These are phyloP conservation scores for Stenocarpella maydis DNA, from an alignment of 2,329 filamentous ascomycete species.

Conservation along the genomic window DNA sequence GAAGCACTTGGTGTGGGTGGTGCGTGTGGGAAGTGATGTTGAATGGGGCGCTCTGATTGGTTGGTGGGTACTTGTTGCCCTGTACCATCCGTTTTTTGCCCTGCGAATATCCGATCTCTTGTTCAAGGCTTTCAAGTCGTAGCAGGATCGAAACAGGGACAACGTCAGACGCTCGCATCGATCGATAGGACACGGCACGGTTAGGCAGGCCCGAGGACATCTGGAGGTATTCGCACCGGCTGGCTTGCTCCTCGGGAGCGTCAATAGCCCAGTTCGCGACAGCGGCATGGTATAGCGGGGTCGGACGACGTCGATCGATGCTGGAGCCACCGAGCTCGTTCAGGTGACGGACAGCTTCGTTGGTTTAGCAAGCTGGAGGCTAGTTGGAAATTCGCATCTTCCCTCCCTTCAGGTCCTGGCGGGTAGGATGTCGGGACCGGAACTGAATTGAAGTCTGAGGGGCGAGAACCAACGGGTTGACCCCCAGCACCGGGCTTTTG, in stretches of 20 bases:
- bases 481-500: not conserved
- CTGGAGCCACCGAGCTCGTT: not conserved
- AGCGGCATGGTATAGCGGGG: not conserved
- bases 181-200: constrained; percentile 61
- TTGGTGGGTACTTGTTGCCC: too few relatives aligned
- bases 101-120: too few relatives aligned
- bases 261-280: not conserved
- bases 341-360: too few relatives aligned
- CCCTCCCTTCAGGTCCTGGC: not conserved
- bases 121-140: too few relatives aligned
- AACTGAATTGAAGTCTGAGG: not conserved
- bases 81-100: too few relatives aligned
- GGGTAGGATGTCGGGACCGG: not conserved
- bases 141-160: constrained; percentile 60
- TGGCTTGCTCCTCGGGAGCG: not conserved
- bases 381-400: not conserved
- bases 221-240: constrained; percentile 41
- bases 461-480: not conserved
- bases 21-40: too few relatives aligned
- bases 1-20: too few relatives aligned
- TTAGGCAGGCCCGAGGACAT: constrained; percentile 49
- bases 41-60: too few relatives aligned
- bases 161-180: constrained; percentile 59
- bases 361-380: not conserved
- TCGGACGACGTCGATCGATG: not conserved